Conservation (phyloP, 2,329 filamentous ascomycete species). For the Coleophoma eucalyptorum region DNA sequence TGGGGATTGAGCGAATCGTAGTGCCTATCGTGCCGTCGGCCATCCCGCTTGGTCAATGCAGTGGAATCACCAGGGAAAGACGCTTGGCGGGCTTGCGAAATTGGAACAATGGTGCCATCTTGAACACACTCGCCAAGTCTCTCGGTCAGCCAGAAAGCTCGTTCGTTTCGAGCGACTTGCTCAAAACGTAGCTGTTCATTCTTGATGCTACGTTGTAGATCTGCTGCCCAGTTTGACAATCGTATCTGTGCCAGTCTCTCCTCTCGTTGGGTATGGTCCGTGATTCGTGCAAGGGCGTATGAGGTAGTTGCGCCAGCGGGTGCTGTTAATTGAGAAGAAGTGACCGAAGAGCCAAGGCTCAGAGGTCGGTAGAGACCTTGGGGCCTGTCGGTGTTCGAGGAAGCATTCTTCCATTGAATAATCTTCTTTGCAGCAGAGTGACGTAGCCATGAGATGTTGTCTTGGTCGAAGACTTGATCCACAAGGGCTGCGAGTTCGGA, state of each 20-base stretch:
- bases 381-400: conserved; percentile 22
- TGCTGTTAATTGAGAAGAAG: conserved; percentile 19
- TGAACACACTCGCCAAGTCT: conserved; percentile 62
- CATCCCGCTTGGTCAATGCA: conserved; percentile 15
- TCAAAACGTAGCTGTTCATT: conserved; percentile 71
- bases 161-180: conserved; percentile 55
- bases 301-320: conserved; percentile 33
- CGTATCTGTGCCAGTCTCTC: conserved; percentile 64
- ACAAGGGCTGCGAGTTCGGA: conserved; percentile 73
- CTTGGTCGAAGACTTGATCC: conserved; percentile 70
- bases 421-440: conserved; percentile 82
- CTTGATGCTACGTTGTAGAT: conserved; percentile 71
- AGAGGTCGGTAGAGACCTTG: conserved; percentile 33
- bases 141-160: conserved; percentile 67
- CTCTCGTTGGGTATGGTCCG: conserved; percentile 55
- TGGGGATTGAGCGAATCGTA: conserved; percentile 31
- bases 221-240: conserved; percentile 77
- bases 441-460: conserved; percentile 77
- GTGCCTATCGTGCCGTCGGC: conserved; percentile 10
- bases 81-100: conserved; percentile 30
- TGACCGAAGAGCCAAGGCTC: conserved; percentile 11
- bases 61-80: conserved; percentile 10
- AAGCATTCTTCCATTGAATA: conserved; percentile 59
- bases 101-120: conserved; percentile 58
- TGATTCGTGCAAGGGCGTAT: conserved; percentile 58